These are phyloP conservation scores for Hypoxylon sp. DNA, from an alignment of 2,329 filamentous ascomycete species.

Conservation along the genomic window DNA sequence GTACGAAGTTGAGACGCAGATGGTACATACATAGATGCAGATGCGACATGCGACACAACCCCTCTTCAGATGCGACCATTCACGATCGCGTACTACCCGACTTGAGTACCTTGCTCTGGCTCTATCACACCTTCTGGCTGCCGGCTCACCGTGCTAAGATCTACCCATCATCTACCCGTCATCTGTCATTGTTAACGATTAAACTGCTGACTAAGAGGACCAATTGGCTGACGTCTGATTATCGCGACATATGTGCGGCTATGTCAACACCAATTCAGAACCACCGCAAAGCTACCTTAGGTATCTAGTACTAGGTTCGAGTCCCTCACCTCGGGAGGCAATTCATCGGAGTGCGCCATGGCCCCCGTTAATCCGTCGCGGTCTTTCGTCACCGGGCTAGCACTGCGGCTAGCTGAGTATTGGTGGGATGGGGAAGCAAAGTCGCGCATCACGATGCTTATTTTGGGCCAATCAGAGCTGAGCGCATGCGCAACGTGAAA, in stretches of 20 bases:
- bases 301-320: slow-evolving; percentile 1
- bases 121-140: slow-evolving; percentile 33
- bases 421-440: slow-evolving; percentile 38
- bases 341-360: slow-evolving; percentile 20
- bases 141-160: slow-evolving; percentile 30
- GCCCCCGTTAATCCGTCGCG: slow-evolving; percentile 25
- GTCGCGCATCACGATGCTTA: slow-evolving; percentile 42
- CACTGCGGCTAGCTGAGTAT: slow-evolving; percentile 33
- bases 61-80: slow-evolving; percentile 46
- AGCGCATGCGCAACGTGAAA: slow-evolving; percentile 46
- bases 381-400: slow-evolving; percentile 36
- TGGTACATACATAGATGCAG: slow-evolving; percentile 38
- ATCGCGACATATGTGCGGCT: slow-evolving; percentile 21
- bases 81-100: slow-evolving; percentile 45
- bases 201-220: slow-evolving; percentile 24
- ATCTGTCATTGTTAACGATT: slow-evolving; percentile 10
- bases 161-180: slow-evolving; percentile 2
- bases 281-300: slow-evolving; percentile 7
- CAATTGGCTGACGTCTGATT: slow-evolving; percentile 27
- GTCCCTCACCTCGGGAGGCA: slow-evolving; percentile 6
- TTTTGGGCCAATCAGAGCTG: slow-evolving; percentile 42
- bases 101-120: slow-evolving; percentile 19
- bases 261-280: slow-evolving; percentile 25
- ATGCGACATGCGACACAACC: slow-evolving; percentile 41
- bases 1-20: slow-evolving; percentile 38